Percentiles rank a stretch among this genome's conserved stretches.
phyloP scores from a whole-genome alignment of 495 filamentous ascomycete species.

The Xylaria telfairii region DNA sequence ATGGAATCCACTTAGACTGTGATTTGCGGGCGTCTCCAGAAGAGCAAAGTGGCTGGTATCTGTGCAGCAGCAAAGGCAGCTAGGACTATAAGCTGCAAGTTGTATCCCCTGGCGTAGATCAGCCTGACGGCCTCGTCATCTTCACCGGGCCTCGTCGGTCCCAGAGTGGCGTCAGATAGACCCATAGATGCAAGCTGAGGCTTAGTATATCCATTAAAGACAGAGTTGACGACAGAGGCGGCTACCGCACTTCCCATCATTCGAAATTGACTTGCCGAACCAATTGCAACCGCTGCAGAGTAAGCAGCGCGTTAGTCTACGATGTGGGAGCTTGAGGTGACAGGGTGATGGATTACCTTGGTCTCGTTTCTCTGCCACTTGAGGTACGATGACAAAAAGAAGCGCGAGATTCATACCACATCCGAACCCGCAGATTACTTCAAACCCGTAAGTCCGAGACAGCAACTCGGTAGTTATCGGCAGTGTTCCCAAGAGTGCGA shows the following conservation, averaged over 20 bases:
- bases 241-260: slow-evolving; percentile 30
- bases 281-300: slow-evolving; percentile 30
- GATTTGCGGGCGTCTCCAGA: slow-evolving; percentile 32
- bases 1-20: neutral
- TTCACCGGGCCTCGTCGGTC: too few species aligned
- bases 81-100: slow-evolving; percentile 30
- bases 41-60: slow-evolving; percentile 27
- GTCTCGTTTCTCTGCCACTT: slow-evolving; percentile 14
- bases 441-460: slow-evolving; percentile 40
- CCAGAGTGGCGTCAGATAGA: too few species aligned
- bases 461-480: slow-evolving; percentile 23
- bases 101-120: slow-evolving; percentile 26
- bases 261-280: slow-evolving; percentile 28
- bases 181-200: too few species aligned
- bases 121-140: too few species aligned
- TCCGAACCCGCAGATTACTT: slow-evolving; percentile 41
- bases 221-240: slow-evolving; percentile 25
- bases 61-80: slow-evolving; percentile 29
- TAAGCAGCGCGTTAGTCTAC: too few species aligned
- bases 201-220: slow-evolving; percentile 28
- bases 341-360: slow-evolving; percentile 22
- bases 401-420: slow-evolving; percentile 37
- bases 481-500: slow-evolving; percentile 23
- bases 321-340: too few species aligned
- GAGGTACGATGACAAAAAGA: slow-evolving; percentile 26